These are phyloP conservation scores for Plenodomus lindquistii DNA, from an alignment of 2,329 filamentous ascomycete genomes.

Conservation along the genomic window DNA sequence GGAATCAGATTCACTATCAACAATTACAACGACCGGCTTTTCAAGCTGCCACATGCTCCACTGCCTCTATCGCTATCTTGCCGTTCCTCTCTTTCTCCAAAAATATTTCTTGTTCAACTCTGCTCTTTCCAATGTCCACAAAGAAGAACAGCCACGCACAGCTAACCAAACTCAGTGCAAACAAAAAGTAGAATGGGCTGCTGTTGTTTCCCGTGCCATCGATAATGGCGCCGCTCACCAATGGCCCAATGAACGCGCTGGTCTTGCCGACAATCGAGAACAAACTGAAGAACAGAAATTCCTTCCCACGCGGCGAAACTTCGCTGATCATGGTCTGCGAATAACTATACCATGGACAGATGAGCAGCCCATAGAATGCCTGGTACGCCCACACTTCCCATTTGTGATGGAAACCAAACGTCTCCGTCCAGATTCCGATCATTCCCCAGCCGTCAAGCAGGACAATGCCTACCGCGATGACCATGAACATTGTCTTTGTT, in stretches of 20 bases:
- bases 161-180: constrained; percentile 27
- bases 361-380: constrained; percentile 66
- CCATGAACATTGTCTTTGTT: constrained; percentile 72
- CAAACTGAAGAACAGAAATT: constrained; percentile 71
- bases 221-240: constrained; percentile 71
- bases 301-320: constrained; percentile 68
- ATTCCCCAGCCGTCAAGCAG: constrained; percentile 64
- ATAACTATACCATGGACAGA: constrained; percentile 73
- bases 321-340: constrained; percentile 73
- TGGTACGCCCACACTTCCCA: constrained; percentile 59
- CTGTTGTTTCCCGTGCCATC: constrained; percentile 63
- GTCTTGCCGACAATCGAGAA: constrained; percentile 73
- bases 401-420: constrained; percentile 57
- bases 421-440: constrained; percentile 61
- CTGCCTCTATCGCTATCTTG: constrained; percentile 1
- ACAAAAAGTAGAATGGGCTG: constrained; percentile 68
- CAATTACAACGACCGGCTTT: no score
- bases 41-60: no score
- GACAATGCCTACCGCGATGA: constrained; percentile 64
- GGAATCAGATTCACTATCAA: no score
- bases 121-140: constrained; percentile 28
- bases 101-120: constrained; percentile 28
- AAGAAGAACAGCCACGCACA: constrained; percentile 27
- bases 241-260: constrained; percentile 67
- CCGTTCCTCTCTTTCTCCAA: constrained; percentile 26